Percentiles rank a stretch among this genome's conserved stretches.
phyloP scores from a whole-genome alignment of 2,329 filamentous ascomycete genomes.

The Ophiostoma novo-ulmi region DNA sequence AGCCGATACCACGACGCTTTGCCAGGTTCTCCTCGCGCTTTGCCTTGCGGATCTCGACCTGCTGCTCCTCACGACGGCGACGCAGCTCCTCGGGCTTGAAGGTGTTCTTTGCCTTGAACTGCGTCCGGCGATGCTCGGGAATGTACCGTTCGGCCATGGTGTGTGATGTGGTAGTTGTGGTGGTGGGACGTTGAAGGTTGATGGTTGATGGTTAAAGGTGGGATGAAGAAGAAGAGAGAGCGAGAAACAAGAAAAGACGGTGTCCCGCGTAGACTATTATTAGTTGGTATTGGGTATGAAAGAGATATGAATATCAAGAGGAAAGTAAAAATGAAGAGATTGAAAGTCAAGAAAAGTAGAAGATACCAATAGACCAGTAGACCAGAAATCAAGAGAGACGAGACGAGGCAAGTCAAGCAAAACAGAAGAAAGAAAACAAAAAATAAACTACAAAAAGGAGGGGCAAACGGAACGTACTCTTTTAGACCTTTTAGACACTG shows the following conservation, averaged over 20 bases:
- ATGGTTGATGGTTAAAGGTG: neutral
- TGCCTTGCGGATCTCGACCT: constrained; percentile 97
- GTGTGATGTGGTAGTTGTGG: constrained; percentile 30
- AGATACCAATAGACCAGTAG: neutral
- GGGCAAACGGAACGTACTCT: constrained; percentile 13
- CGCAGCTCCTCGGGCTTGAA: constrained; percentile 99
- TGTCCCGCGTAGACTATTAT: constrained; percentile 1
- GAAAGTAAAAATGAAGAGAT: neutral
- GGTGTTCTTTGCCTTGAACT: constrained; percentile 99
- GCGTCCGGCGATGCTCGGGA: constrained; percentile 95
- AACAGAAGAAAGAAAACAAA: constrained; percentile 5
- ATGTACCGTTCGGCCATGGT: constrained; percentile 98
- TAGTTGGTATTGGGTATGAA: constrained; percentile 13
- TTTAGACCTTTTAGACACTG: constrained; percentile 17
- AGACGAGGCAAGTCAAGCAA: neutral
- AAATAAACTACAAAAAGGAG: constrained; percentile 10
- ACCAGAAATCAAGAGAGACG: neutral
- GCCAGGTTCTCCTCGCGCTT: constrained; percentile 99
- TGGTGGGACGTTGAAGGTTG: neutral
- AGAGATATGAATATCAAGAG: neutral
- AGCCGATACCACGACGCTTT: constrained; percentile 91
- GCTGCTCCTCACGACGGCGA: constrained; percentile 96
- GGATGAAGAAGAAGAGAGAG: neutral
- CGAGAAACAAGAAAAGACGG: constrained; percentile 8
- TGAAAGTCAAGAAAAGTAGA: neutral